Percentiles rank a stretch among this genome's conserved stretches.
Conservation (phyloP, 306 rosid genomes). For the Ammopiptanthus mongolicus region DNA sequence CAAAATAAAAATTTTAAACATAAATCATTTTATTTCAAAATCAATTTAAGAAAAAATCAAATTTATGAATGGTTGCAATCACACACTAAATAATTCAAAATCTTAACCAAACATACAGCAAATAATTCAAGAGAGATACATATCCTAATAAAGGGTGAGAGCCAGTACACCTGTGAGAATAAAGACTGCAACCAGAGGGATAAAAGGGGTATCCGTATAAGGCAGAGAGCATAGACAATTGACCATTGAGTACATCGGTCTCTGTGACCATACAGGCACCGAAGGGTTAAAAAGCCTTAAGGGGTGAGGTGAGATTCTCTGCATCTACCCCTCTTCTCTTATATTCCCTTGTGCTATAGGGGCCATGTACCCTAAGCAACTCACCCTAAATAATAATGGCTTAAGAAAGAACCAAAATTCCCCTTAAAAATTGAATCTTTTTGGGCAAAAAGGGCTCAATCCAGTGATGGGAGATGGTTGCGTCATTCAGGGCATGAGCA, state of each 20-base stretch:
- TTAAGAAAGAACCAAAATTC: not conserved
- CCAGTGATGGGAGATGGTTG: slow-evolving; percentile 55
- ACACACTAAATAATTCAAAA: no score
- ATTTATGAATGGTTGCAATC: no score
- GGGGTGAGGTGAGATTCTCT: not conserved
- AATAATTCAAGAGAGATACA: no score
- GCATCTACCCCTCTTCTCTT: not conserved
- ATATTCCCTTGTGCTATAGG: not conserved
- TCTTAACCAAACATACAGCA: no score
- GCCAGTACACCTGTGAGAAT: no score
- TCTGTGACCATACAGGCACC: not conserved
- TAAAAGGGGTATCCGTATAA: not conserved
- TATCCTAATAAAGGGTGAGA: no score
- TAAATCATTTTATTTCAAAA: no score
- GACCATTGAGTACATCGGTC: slow-evolving; percentile 1
- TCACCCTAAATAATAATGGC: not conserved
- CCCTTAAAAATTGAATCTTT: not conserved
- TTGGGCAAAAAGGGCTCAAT: not conserved
- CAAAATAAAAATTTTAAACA: no score
- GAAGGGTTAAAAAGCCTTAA: not conserved
- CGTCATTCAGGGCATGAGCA: slow-evolving; percentile 16
- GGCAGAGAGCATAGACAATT: not conserved
- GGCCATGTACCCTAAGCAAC: not conserved
- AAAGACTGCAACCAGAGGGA: no score
- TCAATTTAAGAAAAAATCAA: no score